A percentile compares a stretch with the other conserved stretches of the same genome.
Conservation (phyloP, 768 basidiomycete genomes). For the Leccinum subgranulosum region DNA sequence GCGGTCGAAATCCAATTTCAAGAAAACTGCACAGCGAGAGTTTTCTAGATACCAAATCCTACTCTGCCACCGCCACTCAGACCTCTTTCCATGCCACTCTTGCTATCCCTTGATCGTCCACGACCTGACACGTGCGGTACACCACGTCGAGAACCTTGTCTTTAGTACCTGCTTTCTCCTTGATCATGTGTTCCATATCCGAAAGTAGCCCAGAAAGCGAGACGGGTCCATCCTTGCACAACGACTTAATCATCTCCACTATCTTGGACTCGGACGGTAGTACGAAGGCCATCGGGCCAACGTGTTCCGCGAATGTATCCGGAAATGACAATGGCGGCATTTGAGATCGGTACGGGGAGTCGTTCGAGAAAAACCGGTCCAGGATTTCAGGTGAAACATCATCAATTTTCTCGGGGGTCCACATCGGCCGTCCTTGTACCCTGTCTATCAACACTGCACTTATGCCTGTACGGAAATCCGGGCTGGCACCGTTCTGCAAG, state of each 20-base stretch:
- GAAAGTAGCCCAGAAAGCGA: slow-evolving; percentile 21
- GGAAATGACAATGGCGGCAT: slow-evolving; percentile 46
- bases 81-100: slow-evolving; percentile 22
- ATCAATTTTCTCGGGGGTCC: slow-evolving; percentile 64
- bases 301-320: slow-evolving; percentile 26
- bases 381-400: slow-evolving; percentile 61
- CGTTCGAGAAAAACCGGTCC: slow-evolving; percentile 61
- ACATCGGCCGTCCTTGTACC: slow-evolving; percentile 52
- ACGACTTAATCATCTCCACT: slow-evolving; percentile 48
- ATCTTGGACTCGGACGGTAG: slow-evolving; percentile 82
- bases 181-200: slow-evolving; percentile 19
- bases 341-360: slow-evolving; percentile 45
- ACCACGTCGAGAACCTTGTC: slow-evolving; percentile 81
- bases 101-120: slow-evolving; percentile 44
- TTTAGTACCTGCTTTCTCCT: slow-evolving; percentile 53
- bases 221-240: slow-evolving; percentile 40
- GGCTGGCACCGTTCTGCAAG: slow-evolving; percentile 64
- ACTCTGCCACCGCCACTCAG: slow-evolving; percentile 16
- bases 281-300: slow-evolving; percentile 40
- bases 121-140: slow-evolving; percentile 58
- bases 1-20: not conserved
- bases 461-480: slow-evolving; percentile 85
- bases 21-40: not conserved
- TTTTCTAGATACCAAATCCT: slow-evolving; percentile 1
- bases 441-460: slow-evolving; percentile 60